Evolutionary conservation across 768 basidiomycete species (phyloP).

Genomic region (Psilocybe cyanescens): DNA sequence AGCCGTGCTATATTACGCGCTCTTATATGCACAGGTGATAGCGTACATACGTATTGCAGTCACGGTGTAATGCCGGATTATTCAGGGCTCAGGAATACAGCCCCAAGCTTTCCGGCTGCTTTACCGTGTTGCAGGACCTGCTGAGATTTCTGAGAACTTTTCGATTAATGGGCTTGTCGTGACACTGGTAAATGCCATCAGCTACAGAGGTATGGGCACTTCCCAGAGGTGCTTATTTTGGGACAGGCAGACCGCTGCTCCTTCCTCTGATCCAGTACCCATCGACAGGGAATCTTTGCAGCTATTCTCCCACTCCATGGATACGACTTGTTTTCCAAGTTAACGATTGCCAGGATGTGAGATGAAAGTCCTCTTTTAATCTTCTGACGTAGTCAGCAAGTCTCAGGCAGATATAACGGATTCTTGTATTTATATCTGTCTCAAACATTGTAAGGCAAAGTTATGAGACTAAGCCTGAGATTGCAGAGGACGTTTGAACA

Average conservation of each 20-base stretch:
- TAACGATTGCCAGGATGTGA: background rate
- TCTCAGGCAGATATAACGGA: background rate
- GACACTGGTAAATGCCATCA: background rate
- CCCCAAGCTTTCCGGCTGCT: background rate
- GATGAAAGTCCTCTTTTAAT: background rate
- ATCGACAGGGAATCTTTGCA: background rate
- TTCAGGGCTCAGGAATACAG: background rate
- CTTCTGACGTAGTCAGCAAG: background rate
- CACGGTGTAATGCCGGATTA: background rate
- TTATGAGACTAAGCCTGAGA: background rate
- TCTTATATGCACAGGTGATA: background rate
- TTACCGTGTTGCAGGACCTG: background rate
- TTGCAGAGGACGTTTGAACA: background rate
- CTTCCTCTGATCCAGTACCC: background rate
- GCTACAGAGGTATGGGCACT: too few species aligned
- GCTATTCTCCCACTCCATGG: background rate
- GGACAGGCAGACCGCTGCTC: background rate
- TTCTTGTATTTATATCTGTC: background rate
- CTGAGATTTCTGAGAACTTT: background rate
- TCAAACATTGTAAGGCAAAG: background rate
- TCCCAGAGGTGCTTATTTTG: background rate
- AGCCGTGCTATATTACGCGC: background rate
- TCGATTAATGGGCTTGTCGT: constrained; percentile 8
- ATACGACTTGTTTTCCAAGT: background rate
- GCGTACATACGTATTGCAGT: background rate